Evolutionary conservation across 371 early-diverging fungal genomes (phyloP), one percentile per base, ranked within the genome.

Genomic region (Quaeritorhiza haematococci): DNA sequence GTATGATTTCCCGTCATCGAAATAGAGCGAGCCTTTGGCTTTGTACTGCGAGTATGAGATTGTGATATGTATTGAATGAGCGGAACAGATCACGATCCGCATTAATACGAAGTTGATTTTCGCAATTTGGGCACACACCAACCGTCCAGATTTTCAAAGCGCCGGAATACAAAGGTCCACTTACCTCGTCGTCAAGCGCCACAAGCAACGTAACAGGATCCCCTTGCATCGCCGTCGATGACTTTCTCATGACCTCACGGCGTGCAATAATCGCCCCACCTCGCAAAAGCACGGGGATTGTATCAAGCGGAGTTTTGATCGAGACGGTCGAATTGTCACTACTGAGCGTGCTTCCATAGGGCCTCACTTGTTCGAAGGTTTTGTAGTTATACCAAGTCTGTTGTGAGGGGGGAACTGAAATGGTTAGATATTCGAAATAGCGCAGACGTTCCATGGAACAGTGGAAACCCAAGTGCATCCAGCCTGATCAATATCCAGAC

Each of bases 181-280:
- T 10, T 30, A 63, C 69, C 33, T 58, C 21, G 3, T 34, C 43
- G 59, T 87, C 83, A 44, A 92, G 62, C 1, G 91, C 91, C 41
- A 98, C 74, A 41, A 91, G 67, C 23, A 98, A 72, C 3, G 96
- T 96, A 64, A 91, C 89, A 0, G 98, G 97, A 67, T 98, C 98
- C 34, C 74, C 69, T 30, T 72, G 69, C 89, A 89, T 89, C 7
- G 88, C 76, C 21, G 78, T 58, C 1, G 94, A 89, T 27, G 92
- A 85, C 27, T 94, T 84, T 48, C 98, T 87, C 15, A 83, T 69
- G 52, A 96, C 86, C 64, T 93, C 91, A 32, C 93, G 83, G 10
- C 87, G 81, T 21, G 94, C 84, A 13, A 96, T 60, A 52, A 97
- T 93, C 23, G 74, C 73, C 10, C 98, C 98, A 35, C 90, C 93